Evolutionary conservation across 2,329 filamentous ascomycete genomes (phyloP).

Genomic region (Amylocarpus encephaloides): DNA sequence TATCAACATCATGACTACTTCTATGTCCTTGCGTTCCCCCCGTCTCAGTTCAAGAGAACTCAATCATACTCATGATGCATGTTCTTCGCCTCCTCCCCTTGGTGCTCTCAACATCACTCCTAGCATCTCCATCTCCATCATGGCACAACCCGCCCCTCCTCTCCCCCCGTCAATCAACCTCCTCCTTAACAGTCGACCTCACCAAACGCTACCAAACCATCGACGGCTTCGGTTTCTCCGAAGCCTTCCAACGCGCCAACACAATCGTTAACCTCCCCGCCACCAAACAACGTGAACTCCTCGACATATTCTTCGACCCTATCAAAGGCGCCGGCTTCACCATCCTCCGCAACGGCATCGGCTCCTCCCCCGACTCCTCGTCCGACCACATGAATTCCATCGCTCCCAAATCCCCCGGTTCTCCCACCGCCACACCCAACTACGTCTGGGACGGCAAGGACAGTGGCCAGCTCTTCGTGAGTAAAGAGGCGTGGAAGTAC

Average conservation of each 20-base stretch:
- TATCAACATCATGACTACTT: not conserved
- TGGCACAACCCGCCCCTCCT: not conserved
- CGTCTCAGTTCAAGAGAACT: not conserved
- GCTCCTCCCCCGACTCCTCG: slow-evolving; percentile 26
- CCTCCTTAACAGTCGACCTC: slow-evolving; percentile 23
- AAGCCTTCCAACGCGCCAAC: slow-evolving; percentile 41
- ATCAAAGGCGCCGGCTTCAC: slow-evolving; percentile 42
- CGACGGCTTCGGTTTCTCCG: slow-evolving; percentile 43
- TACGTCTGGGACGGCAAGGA: slow-evolving; percentile 44
- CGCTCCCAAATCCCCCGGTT: slow-evolving; percentile 39
- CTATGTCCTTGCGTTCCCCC: too few relatives aligned
- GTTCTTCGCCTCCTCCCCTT: not conserved
- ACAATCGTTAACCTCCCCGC: slow-evolving; percentile 34
- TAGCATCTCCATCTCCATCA: not conserved
- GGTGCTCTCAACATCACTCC: not conserved
- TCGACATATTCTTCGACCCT: slow-evolving; percentile 42
- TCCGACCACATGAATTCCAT: slow-evolving; percentile 34
- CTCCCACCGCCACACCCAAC: slow-evolving; percentile 34
- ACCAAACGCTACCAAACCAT: slow-evolving; percentile 32
- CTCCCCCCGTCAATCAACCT: not conserved
- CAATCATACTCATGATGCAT: not conserved
- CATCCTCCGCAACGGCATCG: slow-evolving; percentile 46
- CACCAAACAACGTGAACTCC: slow-evolving; percentile 32
- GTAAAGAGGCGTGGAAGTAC: slow-evolving; percentile 39
- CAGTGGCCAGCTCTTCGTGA: slow-evolving; percentile 45